Conservation (phyloP, 331 rosid species). For the Prunus yedoensis region DNA sequence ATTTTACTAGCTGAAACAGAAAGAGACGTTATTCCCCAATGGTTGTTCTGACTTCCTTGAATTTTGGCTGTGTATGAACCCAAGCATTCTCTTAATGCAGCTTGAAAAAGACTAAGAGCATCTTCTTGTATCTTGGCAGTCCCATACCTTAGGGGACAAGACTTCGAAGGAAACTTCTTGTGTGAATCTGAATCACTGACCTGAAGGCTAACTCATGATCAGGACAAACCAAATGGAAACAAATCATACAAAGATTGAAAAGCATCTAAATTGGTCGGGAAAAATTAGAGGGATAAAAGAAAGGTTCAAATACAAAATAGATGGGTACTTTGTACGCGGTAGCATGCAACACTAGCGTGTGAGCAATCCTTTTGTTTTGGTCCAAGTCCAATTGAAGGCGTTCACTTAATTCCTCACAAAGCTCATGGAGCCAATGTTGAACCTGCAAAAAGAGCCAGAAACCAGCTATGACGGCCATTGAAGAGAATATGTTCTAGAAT, state of each 20-base stretch:
- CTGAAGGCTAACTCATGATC: conserved; percentile 45
- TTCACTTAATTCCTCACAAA: conserved; percentile 81
- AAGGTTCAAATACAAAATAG: conserved; percentile 20
- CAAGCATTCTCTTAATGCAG: conserved; percentile 77
- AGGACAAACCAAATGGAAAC: conserved; percentile 12
- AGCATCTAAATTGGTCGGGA: background rate
- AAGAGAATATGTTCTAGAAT: background rate
- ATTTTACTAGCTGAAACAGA: conserved; percentile 90
- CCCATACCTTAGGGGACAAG: conserved; percentile 90
- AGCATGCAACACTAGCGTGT: conserved; percentile 74
- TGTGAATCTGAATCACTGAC: conserved; percentile 61
- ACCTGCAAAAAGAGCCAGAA: conserved; percentile 50
- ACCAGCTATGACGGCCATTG: background rate
- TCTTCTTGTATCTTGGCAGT: conserved; percentile 88
- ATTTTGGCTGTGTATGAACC: conserved; percentile 43
- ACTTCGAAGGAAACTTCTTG: conserved; percentile 88
- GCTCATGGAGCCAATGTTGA: conserved; percentile 80
- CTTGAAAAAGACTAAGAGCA: conserved; percentile 75
- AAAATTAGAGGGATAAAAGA: conserved; percentile 10
- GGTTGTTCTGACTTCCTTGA: conserved; percentile 46
- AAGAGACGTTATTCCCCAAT: conserved; percentile 81
- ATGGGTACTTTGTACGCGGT: conserved; percentile 65
- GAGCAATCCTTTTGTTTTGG: conserved; percentile 83
- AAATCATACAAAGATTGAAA: conserved; percentile 2
- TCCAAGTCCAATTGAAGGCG: conserved; percentile 78